These are phyloP conservation scores for Tolypocladium paradoxum DNA, from an alignment of 2,329 filamentous ascomycete species.

Conservation along the genomic window DNA sequence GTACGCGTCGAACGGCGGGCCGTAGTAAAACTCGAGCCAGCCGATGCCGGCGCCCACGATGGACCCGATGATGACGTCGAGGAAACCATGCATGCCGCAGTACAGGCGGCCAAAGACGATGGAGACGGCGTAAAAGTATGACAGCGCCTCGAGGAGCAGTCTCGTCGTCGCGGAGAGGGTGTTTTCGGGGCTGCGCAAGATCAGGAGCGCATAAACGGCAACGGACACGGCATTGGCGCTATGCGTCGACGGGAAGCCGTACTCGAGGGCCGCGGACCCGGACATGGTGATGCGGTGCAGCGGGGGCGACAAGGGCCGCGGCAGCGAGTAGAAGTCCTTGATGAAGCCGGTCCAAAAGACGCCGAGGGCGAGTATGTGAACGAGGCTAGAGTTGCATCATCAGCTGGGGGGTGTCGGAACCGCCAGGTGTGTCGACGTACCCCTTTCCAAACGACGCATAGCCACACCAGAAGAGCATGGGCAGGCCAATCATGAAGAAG, in stretches of 20 bases:
- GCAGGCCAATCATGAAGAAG: constrained; percentile 94
- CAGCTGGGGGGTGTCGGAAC: too few relatives aligned
- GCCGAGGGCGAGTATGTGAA: constrained; percentile 67
- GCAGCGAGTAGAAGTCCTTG: constrained; percentile 89
- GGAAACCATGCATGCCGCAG: constrained; percentile 97
- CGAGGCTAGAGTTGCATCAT: constrained; percentile 32
- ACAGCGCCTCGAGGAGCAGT: constrained; percentile 52
- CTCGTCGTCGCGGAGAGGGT: constrained; percentile 48
- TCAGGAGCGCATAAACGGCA: constrained; percentile 69
- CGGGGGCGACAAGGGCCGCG: constrained; percentile 82
- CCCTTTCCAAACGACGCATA: constrained; percentile 76
- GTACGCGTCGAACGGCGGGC: constrained; percentile 55
- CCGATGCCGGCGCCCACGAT: constrained; percentile 59
- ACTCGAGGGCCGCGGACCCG: constrained; percentile 86
- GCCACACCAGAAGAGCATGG: constrained; percentile 94
- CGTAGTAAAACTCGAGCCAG: constrained; percentile 48
- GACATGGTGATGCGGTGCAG: constrained; percentile 96
- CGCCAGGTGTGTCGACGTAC: constrained; percentile 40
- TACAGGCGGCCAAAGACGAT: constrained; percentile 89
- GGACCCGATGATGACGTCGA: constrained; percentile 78
- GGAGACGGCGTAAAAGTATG: constrained; percentile 78
- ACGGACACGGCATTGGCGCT: constrained; percentile 96
- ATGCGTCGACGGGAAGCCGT: constrained; percentile 94
- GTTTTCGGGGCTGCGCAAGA: constrained; percentile 56
- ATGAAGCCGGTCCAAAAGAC: constrained; percentile 87